Evolutionary conservation across 2,329 filamentous ascomycete genomes (phyloP).

Genomic region (Aspergillus tanneri): DNA sequence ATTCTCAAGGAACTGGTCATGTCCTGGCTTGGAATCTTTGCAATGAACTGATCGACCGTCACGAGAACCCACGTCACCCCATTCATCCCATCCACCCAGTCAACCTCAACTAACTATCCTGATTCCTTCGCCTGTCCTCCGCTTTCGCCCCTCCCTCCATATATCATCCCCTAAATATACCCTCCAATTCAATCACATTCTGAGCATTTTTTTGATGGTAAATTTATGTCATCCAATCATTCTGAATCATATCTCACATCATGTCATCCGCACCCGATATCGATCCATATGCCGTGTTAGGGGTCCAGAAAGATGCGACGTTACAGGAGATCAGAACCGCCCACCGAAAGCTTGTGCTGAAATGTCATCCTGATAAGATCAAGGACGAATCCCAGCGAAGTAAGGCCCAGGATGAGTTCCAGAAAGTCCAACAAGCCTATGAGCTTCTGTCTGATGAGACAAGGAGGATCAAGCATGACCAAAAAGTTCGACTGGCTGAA

Average conservation of each 20-base stretch:
- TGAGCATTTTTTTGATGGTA: neutral
- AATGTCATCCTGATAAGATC: slow-evolving; percentile 89
- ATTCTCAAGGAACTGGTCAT: slow-evolving; percentile 19
- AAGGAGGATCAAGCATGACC: slow-evolving; percentile 73
- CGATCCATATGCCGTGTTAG: slow-evolving; percentile 78
- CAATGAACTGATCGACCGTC: slow-evolving; percentile 22
- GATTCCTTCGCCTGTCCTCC: slow-evolving; percentile 6
- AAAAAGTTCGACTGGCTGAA: slow-evolving; percentile 66
- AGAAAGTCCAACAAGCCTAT: slow-evolving; percentile 88
- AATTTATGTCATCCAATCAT: slow-evolving; percentile 1
- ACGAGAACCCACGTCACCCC: slow-evolving; percentile 19
- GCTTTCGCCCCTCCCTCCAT: slow-evolving; percentile 7
- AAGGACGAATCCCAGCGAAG: slow-evolving; percentile 74
- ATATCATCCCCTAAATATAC: neutral
- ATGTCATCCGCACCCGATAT: slow-evolving; percentile 39
- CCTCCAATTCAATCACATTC: neutral
- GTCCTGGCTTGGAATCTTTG: slow-evolving; percentile 4
- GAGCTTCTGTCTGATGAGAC: slow-evolving; percentile 80
- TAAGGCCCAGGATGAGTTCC: slow-evolving; percentile 81
- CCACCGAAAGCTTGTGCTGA: slow-evolving; percentile 81
- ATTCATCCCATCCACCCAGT: slow-evolving; percentile 6
- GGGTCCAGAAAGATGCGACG: slow-evolving; percentile 70
- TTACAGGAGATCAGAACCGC: slow-evolving; percentile 71
- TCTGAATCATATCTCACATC: slow-evolving; percentile 13
- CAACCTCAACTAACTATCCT: slow-evolving; percentile 2